Conservation (phyloP, 306 rosid genomes). For the Rosa multiflora region DNA sequence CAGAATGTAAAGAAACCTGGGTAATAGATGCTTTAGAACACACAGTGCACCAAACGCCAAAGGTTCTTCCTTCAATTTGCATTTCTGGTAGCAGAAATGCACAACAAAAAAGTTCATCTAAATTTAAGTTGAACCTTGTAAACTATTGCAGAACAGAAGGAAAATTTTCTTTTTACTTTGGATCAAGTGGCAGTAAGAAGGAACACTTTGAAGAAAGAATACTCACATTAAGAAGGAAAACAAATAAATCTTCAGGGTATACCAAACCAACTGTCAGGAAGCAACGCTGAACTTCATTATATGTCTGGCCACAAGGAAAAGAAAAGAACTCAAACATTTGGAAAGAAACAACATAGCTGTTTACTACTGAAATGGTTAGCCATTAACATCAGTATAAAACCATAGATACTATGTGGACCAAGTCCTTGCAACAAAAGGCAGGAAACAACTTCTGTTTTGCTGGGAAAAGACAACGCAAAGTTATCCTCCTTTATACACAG, state of each 20-base stretch:
- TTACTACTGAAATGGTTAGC: not conserved
- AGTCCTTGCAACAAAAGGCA: not conserved
- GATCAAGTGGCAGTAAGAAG: not conserved
- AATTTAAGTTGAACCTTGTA: not conserved
- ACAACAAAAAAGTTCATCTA: conserved; percentile 3
- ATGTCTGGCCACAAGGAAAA: conserved; percentile 56
- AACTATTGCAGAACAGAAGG: not conserved
- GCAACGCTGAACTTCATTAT: conserved; percentile 95
- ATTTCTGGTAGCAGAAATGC: conserved; percentile 55
- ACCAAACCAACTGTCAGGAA: conserved; percentile 88
- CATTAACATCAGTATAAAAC: not conserved
- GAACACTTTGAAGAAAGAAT: conserved; percentile 10
- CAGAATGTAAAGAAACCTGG: conserved; percentile 55
- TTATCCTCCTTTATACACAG: not conserved
- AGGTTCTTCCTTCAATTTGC: conserved; percentile 85
- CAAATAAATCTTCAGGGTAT: conserved; percentile 87
- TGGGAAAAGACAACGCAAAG: not conserved
- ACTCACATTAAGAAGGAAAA: conserved; percentile 85
- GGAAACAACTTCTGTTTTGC: not conserved
- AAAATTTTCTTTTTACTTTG: not conserved
- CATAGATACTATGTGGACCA: not conserved
- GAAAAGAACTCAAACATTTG: conserved; percentile 14
- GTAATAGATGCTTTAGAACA: conserved; percentile 90
- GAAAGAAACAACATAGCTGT: conserved; percentile 18
- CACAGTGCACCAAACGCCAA: conserved; percentile 77